Base-by-base conservation (phyloP, 305 asterid genomes). In the Caryopteris hybrid region DNA sequence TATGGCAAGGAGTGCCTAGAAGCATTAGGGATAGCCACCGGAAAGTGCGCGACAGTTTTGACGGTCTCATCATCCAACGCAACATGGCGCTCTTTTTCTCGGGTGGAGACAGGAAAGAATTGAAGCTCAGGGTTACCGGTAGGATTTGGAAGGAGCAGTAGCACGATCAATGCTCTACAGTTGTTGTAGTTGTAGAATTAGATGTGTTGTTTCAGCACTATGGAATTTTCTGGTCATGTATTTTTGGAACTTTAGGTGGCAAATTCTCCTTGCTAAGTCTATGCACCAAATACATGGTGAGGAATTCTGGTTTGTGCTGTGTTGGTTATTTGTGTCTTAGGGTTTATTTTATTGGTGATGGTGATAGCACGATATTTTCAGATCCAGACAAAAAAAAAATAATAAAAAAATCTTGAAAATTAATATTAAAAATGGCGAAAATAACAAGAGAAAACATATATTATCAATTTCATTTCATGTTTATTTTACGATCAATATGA, bases 1-100 rank as follows among this genome's bases (percentile, higher is more conserved):
- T 77, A 63, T 88, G 91, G 91, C 88, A 85, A 77, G 95, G 95
- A 48, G 87, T 83, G 66, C 95, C 91, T 0, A 76, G 95, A 72
- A 88, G 95, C 78, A 76, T 88, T 23, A 80, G 95, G 39, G 95
- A 88, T 50, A 75, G 84, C 78, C 89, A 88, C 56, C 72, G 84
- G 6, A 85, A 85, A 77, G 89, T 85, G 9, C 84, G 95, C 27
- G 95, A 85, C 45, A 83, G 88, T 78, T 83, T 83, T 57, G 88
- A 83, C 12, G 88, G 88, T 57, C 82, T 83, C 61, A 83, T 83
- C 39, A 83, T 80, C 60, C 85, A 83, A 57, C 85, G 84, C 5
- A 83, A 83, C 75, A 80, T 83, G 85, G 85, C 87, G 0, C 81
- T 82, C 8, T 74, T 74, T 50, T 69, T 74, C 79, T 74, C 79